Evolutionary conservation across 192 early-diverging fungal species (phyloP).

Genomic region (Borealophlyctis nickersoniae): DNA sequence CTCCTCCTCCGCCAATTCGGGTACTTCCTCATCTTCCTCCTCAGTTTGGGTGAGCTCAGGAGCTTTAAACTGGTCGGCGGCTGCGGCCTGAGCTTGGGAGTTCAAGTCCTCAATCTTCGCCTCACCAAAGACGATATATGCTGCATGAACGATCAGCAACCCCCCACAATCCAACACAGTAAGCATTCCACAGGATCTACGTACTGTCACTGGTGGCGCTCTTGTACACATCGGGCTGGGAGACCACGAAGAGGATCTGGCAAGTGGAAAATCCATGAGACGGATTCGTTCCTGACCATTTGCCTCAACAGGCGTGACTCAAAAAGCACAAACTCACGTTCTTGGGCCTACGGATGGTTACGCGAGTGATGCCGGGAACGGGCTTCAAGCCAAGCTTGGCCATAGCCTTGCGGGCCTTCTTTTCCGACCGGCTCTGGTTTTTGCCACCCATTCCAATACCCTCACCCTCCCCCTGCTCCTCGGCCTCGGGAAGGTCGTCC

Average conservation of each 20-base stretch:
- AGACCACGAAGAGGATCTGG: conserved; percentile 79
- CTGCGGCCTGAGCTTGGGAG: conserved; percentile 67
- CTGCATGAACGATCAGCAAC: not conserved
- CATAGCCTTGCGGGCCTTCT: conserved; percentile 97
- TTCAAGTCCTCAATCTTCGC: conserved; percentile 82
- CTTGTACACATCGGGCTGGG: conserved; percentile 92
- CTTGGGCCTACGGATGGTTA: conserved; percentile 80
- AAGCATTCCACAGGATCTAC: not conserved
- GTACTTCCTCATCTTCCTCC: conserved; percentile 47
- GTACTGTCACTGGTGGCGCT: conserved; percentile 74
- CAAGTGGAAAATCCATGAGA: not conserved
- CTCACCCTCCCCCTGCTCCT: conserved; percentile 12
- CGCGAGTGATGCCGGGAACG: conserved; percentile 81
- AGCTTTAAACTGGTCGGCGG: conserved; percentile 55
- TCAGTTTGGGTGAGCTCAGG: conserved; percentile 28
- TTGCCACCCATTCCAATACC: conserved; percentile 28
- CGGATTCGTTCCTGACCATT: not conserved
- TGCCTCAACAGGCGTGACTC: not conserved
- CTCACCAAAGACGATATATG: conserved; percentile 97
- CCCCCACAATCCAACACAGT: not conserved
- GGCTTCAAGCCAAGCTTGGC: conserved; percentile 85
- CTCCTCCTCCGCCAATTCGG: conserved; percentile 65
- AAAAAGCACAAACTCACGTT: conserved; percentile 52
- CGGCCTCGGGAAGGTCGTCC: conserved; percentile 19
- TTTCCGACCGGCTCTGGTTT: conserved; percentile 78